Conservation (phyloP, 805 yeast species). For the Yarrowia sp. region DNA sequence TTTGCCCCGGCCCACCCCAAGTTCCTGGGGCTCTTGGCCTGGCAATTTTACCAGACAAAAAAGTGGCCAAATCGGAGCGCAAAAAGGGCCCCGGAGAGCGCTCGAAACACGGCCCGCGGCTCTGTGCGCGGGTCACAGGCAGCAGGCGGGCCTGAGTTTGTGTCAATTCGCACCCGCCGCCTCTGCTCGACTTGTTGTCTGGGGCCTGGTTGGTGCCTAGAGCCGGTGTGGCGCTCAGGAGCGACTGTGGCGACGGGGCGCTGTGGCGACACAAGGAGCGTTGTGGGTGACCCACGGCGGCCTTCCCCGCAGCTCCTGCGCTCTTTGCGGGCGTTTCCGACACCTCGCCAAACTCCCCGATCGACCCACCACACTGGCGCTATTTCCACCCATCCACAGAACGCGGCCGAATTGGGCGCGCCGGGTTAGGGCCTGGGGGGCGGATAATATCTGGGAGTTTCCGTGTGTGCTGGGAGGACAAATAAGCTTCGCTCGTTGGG, state of each 20-base stretch:
- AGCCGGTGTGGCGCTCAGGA: neutral
- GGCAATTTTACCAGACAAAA: neutral
- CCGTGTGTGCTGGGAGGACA: neutral
- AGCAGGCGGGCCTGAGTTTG: neutral
- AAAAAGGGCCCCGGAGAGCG: neutral
- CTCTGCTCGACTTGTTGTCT: neutral
- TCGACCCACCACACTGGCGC: constrained; percentile 17
- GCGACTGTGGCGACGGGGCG: neutral
- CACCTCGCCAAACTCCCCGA: neutral
- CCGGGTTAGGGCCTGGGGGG: constrained; percentile 2
- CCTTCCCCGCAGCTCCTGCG: neutral
- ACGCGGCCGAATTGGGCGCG: neutral
- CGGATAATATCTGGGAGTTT: constrained; percentile 2
- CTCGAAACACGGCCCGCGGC: neutral
- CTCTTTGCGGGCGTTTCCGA: neutral
- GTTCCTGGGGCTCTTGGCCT: too few relatives aligned
- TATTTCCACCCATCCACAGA: constrained; percentile 1
- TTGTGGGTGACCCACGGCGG: neutral
- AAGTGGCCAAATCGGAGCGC: constrained; percentile 15
- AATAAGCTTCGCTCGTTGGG: constrained; percentile 2
- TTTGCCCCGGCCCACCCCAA: too few relatives aligned
- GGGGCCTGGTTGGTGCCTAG: neutral
- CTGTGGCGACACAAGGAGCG: neutral
- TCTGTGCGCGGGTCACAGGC: too few relatives aligned
- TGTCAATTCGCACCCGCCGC: neutral